Percentiles rank a stretch among this genome's conserved stretches.
Conservation (phyloP, 306 rosid species). For the Vigna unguiculata region DNA sequence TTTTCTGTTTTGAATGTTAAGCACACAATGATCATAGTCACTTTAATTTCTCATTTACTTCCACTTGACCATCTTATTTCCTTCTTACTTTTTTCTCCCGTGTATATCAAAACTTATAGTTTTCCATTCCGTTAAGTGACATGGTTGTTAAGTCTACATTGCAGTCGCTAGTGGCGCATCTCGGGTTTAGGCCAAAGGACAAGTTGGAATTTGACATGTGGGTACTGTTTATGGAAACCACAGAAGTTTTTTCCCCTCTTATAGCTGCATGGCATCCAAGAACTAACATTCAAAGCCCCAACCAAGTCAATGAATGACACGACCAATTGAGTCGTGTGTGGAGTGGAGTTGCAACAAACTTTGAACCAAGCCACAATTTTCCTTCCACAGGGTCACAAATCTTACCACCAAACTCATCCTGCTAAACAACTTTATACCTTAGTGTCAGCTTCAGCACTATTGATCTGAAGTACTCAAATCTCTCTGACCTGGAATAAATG, state of each 20-base stretch:
- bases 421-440: neutral
- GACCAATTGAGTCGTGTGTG: neutral
- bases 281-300: neutral
- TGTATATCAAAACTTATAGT: neutral
- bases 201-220: neutral
- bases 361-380: neutral
- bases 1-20: neutral
- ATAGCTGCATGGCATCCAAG: neutral
- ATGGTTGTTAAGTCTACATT: neutral
- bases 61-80: too few species aligned
- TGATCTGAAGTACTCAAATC: neutral
- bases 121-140: neutral
- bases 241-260: neutral
- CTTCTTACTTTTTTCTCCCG: too few species aligned
- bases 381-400: neutral
- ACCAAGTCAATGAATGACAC: neutral
- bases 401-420: neutral
- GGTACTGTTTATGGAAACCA: neutral
- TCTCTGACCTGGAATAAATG: neutral
- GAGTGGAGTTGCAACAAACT: neutral
- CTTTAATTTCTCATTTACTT: too few species aligned
- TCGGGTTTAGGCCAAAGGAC: neutral
- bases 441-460: neutral
- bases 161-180: neutral
- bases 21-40: neutral